Evolutionary conservation across 768 basidiomycete genomes (phyloP).

Genomic region (Ramaria rubella): DNA sequence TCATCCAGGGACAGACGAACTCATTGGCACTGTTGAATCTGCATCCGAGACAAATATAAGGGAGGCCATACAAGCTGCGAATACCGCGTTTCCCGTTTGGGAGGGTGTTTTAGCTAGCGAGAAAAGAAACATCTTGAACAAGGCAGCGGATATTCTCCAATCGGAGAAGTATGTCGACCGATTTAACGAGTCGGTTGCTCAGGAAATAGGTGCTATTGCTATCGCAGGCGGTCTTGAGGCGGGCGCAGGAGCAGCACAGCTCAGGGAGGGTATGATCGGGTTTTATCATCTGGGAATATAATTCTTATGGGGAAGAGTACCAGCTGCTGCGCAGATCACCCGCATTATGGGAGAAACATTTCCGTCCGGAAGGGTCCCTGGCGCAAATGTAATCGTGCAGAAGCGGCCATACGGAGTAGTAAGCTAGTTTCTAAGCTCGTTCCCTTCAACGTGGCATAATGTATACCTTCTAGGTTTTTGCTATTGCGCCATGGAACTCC

Average conservation of each 20-base stretch:
- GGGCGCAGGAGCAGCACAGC: slow-evolving; percentile 14
- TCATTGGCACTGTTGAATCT: slow-evolving; percentile 41
- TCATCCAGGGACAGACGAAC: slow-evolving; percentile 35
- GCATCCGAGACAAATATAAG: slow-evolving; percentile 37
- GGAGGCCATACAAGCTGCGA: slow-evolving; percentile 40
- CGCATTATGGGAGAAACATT: slow-evolving; percentile 39
- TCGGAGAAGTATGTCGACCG: slow-evolving; percentile 36
- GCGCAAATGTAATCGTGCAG: slow-evolving; percentile 38
- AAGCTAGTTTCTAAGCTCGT: slow-evolving; percentile 17
- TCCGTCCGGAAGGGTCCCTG: slow-evolving; percentile 36
- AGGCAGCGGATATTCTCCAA: slow-evolving; percentile 40
- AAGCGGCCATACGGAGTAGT: slow-evolving; percentile 49
- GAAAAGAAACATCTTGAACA: slow-evolving; percentile 39
- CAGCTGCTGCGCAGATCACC: slow-evolving; percentile 29
- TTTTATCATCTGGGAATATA: background rate
- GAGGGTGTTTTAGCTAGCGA: slow-evolving; percentile 31
- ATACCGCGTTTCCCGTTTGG: slow-evolving; percentile 43
- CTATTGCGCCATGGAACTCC: slow-evolving; percentile 53
- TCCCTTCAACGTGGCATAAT: background rate
- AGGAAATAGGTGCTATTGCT: slow-evolving; percentile 35
- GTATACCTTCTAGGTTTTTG: slow-evolving; percentile 31
- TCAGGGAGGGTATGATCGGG: slow-evolving; percentile 21
- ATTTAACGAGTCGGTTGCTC: slow-evolving; percentile 26
- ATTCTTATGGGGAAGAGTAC: background rate
- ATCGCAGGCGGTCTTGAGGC: slow-evolving; percentile 23